A percentile compares a stretch with the other conserved stretches of the same genome.
phyloP scores from a whole-genome alignment of 2,329 filamentous ascomycete genomes.

The Dactylellina drechsleri region DNA sequence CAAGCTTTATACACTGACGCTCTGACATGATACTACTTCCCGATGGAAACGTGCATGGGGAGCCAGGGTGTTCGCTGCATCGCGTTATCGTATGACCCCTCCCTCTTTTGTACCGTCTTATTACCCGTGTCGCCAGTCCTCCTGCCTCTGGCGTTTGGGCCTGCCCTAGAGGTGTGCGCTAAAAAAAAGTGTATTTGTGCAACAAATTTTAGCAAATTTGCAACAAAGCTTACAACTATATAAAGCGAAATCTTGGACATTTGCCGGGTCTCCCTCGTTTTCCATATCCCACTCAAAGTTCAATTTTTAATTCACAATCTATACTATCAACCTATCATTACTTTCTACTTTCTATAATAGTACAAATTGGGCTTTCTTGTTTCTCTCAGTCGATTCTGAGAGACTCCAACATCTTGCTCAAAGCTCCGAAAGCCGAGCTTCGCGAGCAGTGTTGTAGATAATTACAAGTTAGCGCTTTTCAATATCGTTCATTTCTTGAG shows the following conservation, averaged over 20 bases:
- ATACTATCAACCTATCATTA: not conserved
- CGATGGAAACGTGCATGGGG: conserved; percentile 17
- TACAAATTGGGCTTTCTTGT: not conserved
- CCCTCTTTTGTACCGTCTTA: conserved; percentile 11
- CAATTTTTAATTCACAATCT: conserved; percentile 6
- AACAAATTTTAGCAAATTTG: not conserved
- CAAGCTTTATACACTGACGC: conserved; percentile 2
- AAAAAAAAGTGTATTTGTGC: not conserved
- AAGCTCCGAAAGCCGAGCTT: too few species aligned
- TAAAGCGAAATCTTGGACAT: conserved; percentile 29
- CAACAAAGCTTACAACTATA: conserved; percentile 20
- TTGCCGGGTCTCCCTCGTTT: conserved; percentile 14
- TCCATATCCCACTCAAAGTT: conserved; percentile 2
- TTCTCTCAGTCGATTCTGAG: conserved; percentile 12
- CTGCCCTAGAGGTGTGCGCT: conserved; percentile 19
- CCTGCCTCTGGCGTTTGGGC: conserved; percentile 28
- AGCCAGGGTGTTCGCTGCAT: conserved; percentile 22
- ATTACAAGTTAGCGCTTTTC: too few species aligned
- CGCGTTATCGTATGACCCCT: conserved; percentile 48
- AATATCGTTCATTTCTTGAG: not conserved
- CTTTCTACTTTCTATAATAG: not conserved
- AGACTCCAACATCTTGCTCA: not conserved
- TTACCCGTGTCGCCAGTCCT: conserved; percentile 2
- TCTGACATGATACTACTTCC: conserved; percentile 32
- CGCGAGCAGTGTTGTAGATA: too few species aligned